Conservation (phyloP, 805 yeast genomes). For the Starmerella geochares region DNA sequence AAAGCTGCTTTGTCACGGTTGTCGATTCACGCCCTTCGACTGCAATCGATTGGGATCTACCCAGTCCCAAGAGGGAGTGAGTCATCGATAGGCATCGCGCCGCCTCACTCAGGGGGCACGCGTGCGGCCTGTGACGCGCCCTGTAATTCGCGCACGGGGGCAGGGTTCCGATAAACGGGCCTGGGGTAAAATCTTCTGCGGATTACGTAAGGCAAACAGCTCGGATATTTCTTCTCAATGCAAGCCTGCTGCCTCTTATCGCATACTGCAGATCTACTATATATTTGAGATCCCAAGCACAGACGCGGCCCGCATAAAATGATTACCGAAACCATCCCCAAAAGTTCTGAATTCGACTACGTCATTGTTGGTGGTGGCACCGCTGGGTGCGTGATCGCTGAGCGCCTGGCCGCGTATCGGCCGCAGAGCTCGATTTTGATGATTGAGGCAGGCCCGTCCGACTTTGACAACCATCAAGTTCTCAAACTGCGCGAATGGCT, state of each 20-base stretch:
- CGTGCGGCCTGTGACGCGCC: too few species aligned
- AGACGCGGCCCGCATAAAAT: background rate
- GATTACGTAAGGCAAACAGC: background rate
- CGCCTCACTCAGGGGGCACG: too few species aligned
- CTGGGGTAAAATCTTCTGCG: background rate
- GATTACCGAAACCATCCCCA: conserved; percentile 11
- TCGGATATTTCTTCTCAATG: background rate
- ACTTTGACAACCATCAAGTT: conserved; percentile 9
- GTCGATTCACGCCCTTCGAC: background rate
- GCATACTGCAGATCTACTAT: background rate
- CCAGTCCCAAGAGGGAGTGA: background rate
- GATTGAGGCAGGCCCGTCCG: conserved; percentile 31
- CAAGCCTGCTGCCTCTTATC: background rate
- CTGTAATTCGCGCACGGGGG: too few species aligned
- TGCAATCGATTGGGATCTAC: background rate
- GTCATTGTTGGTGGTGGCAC: conserved; percentile 31
- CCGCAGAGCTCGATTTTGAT: conserved; percentile 28
- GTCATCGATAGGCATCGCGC: background rate
- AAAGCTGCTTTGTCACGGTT: background rate
- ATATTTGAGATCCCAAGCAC: background rate
- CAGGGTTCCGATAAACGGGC: background rate
- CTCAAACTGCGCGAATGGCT: conserved; percentile 18
- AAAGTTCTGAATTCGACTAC: conserved; percentile 21
- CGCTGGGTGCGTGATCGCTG: conserved; percentile 31
- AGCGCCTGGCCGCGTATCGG: conserved; percentile 30